Evolutionary conservation across 179 eudicot species (phyloP), one percentile per base, ranked within the genome.

Genomic region (Vitellaria paradoxa): DNA sequence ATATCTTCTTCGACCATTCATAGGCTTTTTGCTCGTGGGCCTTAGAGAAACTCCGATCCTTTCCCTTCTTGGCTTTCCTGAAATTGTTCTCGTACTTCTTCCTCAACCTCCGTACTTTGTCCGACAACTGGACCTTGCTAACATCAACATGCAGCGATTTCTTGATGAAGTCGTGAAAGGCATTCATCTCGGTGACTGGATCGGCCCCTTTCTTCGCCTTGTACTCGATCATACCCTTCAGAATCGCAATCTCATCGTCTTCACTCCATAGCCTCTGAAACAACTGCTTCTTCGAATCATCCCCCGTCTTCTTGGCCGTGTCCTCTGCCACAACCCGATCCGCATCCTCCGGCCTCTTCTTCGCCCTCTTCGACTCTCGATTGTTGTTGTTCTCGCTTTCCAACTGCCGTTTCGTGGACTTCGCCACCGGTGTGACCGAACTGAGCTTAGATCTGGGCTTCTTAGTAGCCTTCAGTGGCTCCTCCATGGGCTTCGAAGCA

Each of bases 251-350:
- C 82, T 87, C 92, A 42, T 89, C 92, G 0, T 85, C 85, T 5
- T 83, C 87, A 40, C 87, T 85, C 84, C 91, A 89, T 12, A 89
- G 30, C 82, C 91, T 74, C 81, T 87, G 90, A 70, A 80, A 68
- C 78, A 65, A 30, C 12, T 18, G 59, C 60, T 76, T 72, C 66
- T 47, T 77, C 63, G 63, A 18, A 14, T 70, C 81, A 37, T 71
- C 81, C 3, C 18, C 55, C 7, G n/a, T 37, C 53, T 37, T 61
- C 63, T 65, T 67, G 3, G 70, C 21, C 21, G 52, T 15, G 7
- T 52, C 78, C 8, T 30, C 61, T 5, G 23, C 46, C 7, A 3
- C 5, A 52, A 10, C 78, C 17, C 2, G 9, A 30, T 12, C 63
- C 10, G 2, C 26, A 0, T 7, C 77, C 9, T 0, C 76, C 50